These are phyloP conservation scores for Sugiyamaella pinicola DNA, from an alignment of 1,139 yeast genomes.

Conservation along the genomic window DNA sequence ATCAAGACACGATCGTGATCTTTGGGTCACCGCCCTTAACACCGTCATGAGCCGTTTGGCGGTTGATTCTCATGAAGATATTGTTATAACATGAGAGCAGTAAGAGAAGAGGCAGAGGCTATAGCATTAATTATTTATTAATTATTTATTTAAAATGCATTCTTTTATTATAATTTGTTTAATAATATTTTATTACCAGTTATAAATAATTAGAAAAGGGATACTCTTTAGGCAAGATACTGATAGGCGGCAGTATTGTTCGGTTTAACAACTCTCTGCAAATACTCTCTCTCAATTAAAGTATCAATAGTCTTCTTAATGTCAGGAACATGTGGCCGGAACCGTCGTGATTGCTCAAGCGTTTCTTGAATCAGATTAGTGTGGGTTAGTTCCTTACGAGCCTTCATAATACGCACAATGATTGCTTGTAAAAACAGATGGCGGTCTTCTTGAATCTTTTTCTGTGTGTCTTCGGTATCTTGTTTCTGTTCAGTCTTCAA, in stretches of 20 bases:
- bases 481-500: constrained; percentile 74
- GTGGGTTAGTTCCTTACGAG: constrained; percentile 78
- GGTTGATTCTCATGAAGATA: constrained; percentile 33
- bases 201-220: constrained; percentile 8
- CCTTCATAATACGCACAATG: constrained; percentile 95
- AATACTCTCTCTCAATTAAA: constrained; percentile 82
- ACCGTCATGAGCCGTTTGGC: constrained; percentile 63
- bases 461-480: constrained; percentile 80
- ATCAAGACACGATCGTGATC: constrained; percentile 78
- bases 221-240: constrained; percentile 60
- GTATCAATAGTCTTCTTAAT: constrained; percentile 85
- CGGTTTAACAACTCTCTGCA: constrained; percentile 60
- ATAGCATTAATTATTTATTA: not conserved
- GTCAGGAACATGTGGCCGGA: constrained; percentile 81
- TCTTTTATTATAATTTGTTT: not conserved
- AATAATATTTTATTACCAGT: not conserved
- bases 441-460: constrained; percentile 85
- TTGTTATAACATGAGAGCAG: constrained; percentile 25
- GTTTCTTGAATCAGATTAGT: constrained; percentile 85
- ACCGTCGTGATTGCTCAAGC: constrained; percentile 82
- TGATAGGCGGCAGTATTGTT: constrained; percentile 49
- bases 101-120: too few relatives aligned
- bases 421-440: constrained; percentile 87
- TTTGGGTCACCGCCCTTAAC: constrained; percentile 72
- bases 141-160: constrained; percentile 4